Base-by-base conservation (phyloP, 2,329 filamentous ascomycete genomes). In the Helicocarpus griseus region DNA sequence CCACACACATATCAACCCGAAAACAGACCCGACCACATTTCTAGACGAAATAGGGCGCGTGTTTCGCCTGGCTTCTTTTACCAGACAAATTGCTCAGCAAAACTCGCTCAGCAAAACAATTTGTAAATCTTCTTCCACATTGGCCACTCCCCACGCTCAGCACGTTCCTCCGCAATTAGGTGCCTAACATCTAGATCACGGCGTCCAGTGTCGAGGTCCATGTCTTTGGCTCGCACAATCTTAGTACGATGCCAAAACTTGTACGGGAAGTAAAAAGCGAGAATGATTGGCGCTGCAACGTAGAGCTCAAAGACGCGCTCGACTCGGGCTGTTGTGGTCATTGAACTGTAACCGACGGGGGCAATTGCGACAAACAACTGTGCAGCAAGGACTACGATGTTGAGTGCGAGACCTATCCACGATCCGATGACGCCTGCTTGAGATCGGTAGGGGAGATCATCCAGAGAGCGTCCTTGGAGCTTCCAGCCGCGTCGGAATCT, bases 351-450 rank as follows among this genome's bases (percentile, higher is more conserved):
- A 80, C 78, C 90, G 2, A 61, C 66, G 49, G 66, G 69, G 2
- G 85, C 82, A 29, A 89, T 70, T 2, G 89, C 70, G 51, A 79
- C 76, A 69, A 82, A 93, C 75, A 89, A 90, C 77, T 93, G 93
- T 62, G 87, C 91, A 46, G 93, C 64, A 2, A 85, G 80, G 53
- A 88, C 82, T 33, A 85, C 64, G 19, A 81, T 68, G 60, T 77
- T 81, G 54, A 75, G 75, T 71, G 83, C 77, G 4, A 90, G 70
- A 0, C 79, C 78, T 7, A 71, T 67, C 57, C 75, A 83, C 0
- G 86, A 86, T 13, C 75, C 78, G 56, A 82, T 81, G 6, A 74
- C 73, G 54, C 76, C 73, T 49, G 67, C 71, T n/a, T 63, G 67
- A 14, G 72, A 70, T 54, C 63, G 69, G 66, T 76, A 69, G 14